Evolutionary conservation across 2,329 filamentous ascomycete species (phyloP), one percentile per base, ranked within the genome.

Genomic region (Amesomyces nigricolor): DNA sequence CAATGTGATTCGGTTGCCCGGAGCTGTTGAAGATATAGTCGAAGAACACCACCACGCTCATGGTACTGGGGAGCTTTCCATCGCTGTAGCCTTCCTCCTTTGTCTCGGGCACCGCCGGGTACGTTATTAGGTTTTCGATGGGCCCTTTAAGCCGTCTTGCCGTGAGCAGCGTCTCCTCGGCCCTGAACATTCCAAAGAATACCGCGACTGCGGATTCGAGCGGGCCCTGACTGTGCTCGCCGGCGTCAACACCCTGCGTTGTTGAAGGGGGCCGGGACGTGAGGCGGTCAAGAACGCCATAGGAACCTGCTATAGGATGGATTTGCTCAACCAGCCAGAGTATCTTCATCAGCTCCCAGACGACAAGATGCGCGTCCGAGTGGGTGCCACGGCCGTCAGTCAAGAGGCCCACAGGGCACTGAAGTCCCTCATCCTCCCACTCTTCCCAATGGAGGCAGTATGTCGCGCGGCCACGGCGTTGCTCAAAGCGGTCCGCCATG

Each of bases 291-390:
- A 19, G 14, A 19, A n/a, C 17, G 30, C 30, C 2, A n/a, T 49
- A 9, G 14, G 30, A 14, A 22, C 10, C 16, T 14, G 35, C n/a
- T 10, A 16, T 13, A 7, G 16, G 16, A 11, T 26, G 51, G 37
- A 53, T 10, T 10, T 47, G 35, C 5, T 49, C 46, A 14, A 44
- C 38, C 7, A 43, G 11, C 48, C 48, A 56, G 19, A 51, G 14
- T 43, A 51, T 43, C 37, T 56, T 37, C 48, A 52, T 52, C 14
- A 56, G 22, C 37, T 56, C 53, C 53, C 47, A 56, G 29, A 51
- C 37, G 13, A 47, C 48, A 17, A 47, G 35, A 38, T 56, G 48
- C 2, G 42, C 53, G n/a, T 51, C 53, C 17, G 48, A 51, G 43
- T 56, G 48, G 26, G 11, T 47, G 13, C 43, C 19, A 19, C 32